These are phyloP conservation scores for Schizophyllum commune DNA, from an alignment of 1,284 basidiomycete species.

Conservation along the genomic window DNA sequence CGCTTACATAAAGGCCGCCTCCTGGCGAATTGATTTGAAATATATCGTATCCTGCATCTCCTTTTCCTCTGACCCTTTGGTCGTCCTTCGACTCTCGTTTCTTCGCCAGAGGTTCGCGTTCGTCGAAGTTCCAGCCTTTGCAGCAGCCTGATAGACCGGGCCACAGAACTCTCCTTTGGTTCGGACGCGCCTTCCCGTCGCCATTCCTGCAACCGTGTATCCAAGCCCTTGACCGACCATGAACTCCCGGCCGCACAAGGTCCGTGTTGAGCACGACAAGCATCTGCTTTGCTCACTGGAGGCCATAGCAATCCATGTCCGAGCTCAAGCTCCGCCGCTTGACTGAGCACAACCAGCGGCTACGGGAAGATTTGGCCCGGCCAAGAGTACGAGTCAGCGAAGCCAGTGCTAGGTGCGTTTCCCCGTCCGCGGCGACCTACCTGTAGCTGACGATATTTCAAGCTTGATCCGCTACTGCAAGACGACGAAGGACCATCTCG, in stretches of 20 bases:
- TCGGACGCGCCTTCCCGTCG: not conserved
- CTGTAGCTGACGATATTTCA: conserved; percentile 12
- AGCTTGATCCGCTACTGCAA: conserved; percentile 88
- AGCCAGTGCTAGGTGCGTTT: conserved; percentile 75
- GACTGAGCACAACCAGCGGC: conserved; percentile 87
- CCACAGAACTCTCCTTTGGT: not conserved
- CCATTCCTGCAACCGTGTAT: not conserved
- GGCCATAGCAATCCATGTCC: conserved; percentile 77
- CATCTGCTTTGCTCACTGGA: conserved; percentile 8
- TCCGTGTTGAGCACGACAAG: conserved; percentile 15
- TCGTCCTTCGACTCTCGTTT: not conserved
- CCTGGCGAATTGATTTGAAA: not conserved
- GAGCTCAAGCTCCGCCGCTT: conserved; percentile 93
- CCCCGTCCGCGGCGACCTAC: conserved; percentile 3
- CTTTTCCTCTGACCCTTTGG: not conserved
- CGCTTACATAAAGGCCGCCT: not conserved
- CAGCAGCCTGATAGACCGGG: not conserved
- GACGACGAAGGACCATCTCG: conserved; percentile 82
- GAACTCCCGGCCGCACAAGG: conserved; percentile 44
- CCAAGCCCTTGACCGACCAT: conserved; percentile 18
- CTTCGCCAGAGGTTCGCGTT: not conserved
- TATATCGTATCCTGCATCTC: not conserved
- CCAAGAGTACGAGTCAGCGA: conserved; percentile 86
- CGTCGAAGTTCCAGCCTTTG: not conserved
- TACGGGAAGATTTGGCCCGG: conserved; percentile 84